Evolutionary conservation across 176 grass and related monocot genomes (phyloP).

Genomic region (Panicum miliaceum): DNA sequence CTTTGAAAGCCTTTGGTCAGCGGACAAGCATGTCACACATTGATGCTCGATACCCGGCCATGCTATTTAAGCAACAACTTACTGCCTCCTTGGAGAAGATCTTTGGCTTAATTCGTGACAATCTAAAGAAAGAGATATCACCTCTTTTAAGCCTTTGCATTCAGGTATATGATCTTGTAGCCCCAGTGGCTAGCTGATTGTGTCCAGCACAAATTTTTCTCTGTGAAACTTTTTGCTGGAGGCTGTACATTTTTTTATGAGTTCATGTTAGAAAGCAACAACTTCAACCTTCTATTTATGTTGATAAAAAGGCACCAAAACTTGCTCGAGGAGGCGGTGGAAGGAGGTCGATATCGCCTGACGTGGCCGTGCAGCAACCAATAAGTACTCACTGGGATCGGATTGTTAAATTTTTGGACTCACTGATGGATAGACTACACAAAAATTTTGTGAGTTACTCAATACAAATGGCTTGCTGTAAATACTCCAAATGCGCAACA

Average conservation of each 20-base stretch:
- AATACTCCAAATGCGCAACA: not conserved
- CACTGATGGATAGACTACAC: slow-evolving; percentile 68
- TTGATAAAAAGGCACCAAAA: slow-evolving; percentile 84
- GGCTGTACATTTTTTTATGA: slow-evolving; percentile 14
- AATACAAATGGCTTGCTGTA: slow-evolving; percentile 24
- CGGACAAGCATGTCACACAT: slow-evolving; percentile 48
- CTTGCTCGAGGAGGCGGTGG: slow-evolving; percentile 60
- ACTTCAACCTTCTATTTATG: slow-evolving; percentile 26
- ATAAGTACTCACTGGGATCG: slow-evolving; percentile 79
- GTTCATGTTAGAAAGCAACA: slow-evolving; percentile 31
- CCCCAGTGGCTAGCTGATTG: slow-evolving; percentile 10
- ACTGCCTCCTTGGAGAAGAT: slow-evolving; percentile 88
- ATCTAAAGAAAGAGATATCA: slow-evolving; percentile 91
- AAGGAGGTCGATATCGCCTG: slow-evolving; percentile 62
- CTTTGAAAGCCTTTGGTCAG: slow-evolving; percentile 61
- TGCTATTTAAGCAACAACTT: slow-evolving; percentile 92
- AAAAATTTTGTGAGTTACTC: slow-evolving; percentile 76
- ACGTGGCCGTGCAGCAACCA: slow-evolving; percentile 60
- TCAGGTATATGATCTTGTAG: slow-evolving; percentile 54
- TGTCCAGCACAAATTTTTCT: slow-evolving; percentile 14
- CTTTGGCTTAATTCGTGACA: slow-evolving; percentile 84
- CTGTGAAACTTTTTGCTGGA: not conserved
- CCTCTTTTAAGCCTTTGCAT: slow-evolving; percentile 82
- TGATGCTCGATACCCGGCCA: slow-evolving; percentile 83
- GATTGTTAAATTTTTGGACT: slow-evolving; percentile 88